Percentiles rank a stretch among this genome's conserved stretches.
Evolutionary conservation across 129 eudicot genomes (phyloP).

Genomic region (Dittrichia graveolens): DNA sequence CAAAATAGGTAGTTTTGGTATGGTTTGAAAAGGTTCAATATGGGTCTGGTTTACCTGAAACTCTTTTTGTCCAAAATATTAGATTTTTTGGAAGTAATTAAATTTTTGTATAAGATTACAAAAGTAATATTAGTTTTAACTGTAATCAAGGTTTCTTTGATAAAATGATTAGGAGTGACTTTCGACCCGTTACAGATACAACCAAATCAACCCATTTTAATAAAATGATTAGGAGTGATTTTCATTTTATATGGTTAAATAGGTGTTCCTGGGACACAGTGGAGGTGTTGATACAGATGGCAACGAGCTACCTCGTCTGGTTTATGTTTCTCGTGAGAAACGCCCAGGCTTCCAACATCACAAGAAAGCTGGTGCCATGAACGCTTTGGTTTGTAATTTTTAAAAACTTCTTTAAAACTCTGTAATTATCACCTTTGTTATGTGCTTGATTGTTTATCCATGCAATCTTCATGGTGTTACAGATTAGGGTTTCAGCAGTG

Average conservation of each 20-base stretch:
- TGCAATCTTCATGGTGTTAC: constrained; percentile 24
- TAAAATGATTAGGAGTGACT: not conserved
- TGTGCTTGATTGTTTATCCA: constrained; percentile 5
- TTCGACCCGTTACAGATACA: not conserved
- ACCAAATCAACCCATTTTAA: too few relatives aligned
- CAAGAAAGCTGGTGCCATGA: constrained; percentile 98
- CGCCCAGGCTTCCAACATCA: constrained; percentile 95
- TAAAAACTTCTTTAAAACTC: not conserved
- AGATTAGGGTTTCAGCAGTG: constrained; percentile 90
- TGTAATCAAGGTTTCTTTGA: not conserved
- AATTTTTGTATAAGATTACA: too few relatives aligned
- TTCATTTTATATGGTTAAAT: constrained; percentile 8
- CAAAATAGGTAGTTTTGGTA: too few relatives aligned
- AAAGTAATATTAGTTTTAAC: too few relatives aligned
- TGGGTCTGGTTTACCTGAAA: too few relatives aligned
- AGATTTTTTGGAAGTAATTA: too few relatives aligned
- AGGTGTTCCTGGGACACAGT: constrained; percentile 92
- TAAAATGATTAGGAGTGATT: not conserved
- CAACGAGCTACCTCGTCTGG: constrained; percentile 82
- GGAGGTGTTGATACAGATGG: constrained; percentile 91
- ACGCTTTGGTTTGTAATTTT: constrained; percentile 71
- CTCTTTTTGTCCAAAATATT: too few relatives aligned
- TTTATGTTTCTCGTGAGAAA: constrained; percentile 95
- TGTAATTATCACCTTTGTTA: not conserved
- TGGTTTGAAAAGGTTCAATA: too few relatives aligned